Evolutionary conservation across 305 asterid genomes (phyloP).

Genomic region (Lippia alba): DNA sequence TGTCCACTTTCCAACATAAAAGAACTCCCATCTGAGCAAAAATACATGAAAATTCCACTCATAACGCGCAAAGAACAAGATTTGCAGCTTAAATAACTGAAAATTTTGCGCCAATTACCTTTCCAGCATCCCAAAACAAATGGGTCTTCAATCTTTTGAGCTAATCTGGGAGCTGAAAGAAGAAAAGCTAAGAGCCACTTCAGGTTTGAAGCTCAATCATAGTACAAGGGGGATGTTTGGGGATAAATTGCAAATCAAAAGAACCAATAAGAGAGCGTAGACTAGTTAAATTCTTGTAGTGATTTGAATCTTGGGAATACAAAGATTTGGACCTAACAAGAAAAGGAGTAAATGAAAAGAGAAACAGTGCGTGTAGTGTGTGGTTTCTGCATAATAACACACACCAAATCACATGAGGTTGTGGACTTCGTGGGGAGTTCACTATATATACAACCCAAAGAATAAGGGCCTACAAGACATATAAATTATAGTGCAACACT

Average conservation of each 20-base stretch:
- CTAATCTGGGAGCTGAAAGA: slow-evolving; percentile 34
- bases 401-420: slow-evolving; percentile 33
- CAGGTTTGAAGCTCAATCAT: slow-evolving; percentile 21
- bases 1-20: slow-evolving; percentile 7
- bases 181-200: slow-evolving; percentile 10
- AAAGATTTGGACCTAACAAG: not conserved
- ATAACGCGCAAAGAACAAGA: slow-evolving; percentile 43
- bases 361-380: slow-evolving; percentile 26
- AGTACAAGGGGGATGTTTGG: slow-evolving; percentile 9
- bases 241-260: slow-evolving; percentile 7
- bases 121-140: slow-evolving; percentile 36
- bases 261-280: slow-evolving; percentile 21
- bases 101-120: slow-evolving; percentile 37
- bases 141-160: slow-evolving; percentile 45
- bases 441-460: slow-evolving; percentile 30
- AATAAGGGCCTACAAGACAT: slow-evolving; percentile 21
- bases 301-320: slow-evolving; percentile 45
- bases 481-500: slow-evolving; percentile 4
- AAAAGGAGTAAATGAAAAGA: slow-evolving; percentile 19
- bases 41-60: slow-evolving; percentile 22
- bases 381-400: slow-evolving; percentile 25
- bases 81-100: slow-evolving; percentile 41
- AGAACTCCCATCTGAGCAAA: slow-evolving; percentile 13
- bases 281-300: slow-evolving; percentile 26
- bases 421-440: slow-evolving; percentile 1